These are phyloP conservation scores for Gentiana straminea DNA, from an alignment of 257 asterid genomes.

Conservation along the genomic window DNA sequence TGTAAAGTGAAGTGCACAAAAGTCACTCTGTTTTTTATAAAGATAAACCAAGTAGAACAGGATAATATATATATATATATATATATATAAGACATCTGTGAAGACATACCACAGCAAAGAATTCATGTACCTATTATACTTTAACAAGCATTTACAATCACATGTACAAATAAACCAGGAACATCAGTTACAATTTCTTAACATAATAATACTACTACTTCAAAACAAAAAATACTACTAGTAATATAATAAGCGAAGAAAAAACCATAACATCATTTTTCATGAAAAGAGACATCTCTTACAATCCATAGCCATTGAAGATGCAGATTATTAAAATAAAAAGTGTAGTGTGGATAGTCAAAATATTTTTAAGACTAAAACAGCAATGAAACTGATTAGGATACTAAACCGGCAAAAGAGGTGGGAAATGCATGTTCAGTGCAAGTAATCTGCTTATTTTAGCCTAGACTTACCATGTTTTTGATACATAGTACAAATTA, in stretches of 20 bases:
- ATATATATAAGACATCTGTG: background rate
- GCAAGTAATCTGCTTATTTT: background rate
- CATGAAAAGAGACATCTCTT: too few relatives aligned
- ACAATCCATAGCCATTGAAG: too few relatives aligned
- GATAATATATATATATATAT: background rate
- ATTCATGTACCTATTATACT: background rate
- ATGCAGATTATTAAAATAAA: too few relatives aligned
- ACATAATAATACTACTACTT: too few relatives aligned
- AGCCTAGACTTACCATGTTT: constrained; percentile 48
- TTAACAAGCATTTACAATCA: background rate
- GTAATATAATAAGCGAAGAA: too few relatives aligned
- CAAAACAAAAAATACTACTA: too few relatives aligned
- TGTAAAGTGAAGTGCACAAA: constrained; percentile 25
- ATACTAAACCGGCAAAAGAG: background rate
- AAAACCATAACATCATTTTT: too few relatives aligned
- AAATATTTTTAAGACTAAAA: too few relatives aligned
- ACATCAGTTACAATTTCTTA: too few relatives aligned
- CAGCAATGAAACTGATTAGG: background rate
- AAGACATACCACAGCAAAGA: background rate
- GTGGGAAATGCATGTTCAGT: background rate
- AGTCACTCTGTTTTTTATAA: background rate
- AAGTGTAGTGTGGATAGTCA: too few relatives aligned
- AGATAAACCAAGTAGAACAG: background rate
- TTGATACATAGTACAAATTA: constrained; percentile 58
- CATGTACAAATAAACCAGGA: background rate